A percentile compares a stretch with the other conserved stretches of the same genome.
phyloP scores from a whole-genome alignment of 345 rosid species.

The Populus pruinosa region DNA sequence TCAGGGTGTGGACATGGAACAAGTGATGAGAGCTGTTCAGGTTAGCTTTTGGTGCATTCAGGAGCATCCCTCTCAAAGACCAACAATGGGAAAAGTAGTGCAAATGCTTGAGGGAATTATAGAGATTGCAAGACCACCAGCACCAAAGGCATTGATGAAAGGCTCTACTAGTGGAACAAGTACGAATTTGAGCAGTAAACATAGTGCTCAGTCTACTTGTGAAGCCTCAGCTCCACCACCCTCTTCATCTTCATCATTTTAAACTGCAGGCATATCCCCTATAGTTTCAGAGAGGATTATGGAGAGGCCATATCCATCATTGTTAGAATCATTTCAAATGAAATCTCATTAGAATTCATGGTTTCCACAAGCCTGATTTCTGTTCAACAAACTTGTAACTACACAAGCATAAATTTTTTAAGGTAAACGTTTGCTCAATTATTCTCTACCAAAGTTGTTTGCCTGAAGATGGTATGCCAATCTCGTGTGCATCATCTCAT shows the following conservation, averaged over 20 bases:
- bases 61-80: conserved; percentile 18
- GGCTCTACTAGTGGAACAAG: conserved; percentile 31
- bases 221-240: conserved; percentile 36
- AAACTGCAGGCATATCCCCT: conserved; percentile 17
- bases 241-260: conserved; percentile 30
- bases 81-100: conserved; percentile 17
- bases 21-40: conserved; percentile 8
- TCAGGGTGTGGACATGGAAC: conserved; percentile 3
- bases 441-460: too few species aligned
- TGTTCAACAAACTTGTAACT: not conserved
- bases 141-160: conserved; percentile 36
- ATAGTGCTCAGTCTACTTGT: conserved; percentile 26
- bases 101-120: conserved; percentile 33
- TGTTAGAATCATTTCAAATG: not conserved
- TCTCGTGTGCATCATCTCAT: too few species aligned
- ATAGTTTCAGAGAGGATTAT: conserved; percentile 14
- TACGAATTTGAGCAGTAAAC: conserved; percentile 21
- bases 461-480: too few species aligned
- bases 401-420: not conserved
- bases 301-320: conserved; percentile 24
- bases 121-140: conserved; percentile 44
- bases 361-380: not conserved
- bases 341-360: conserved; percentile 10
- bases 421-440: too few species aligned
- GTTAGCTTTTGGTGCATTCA: conserved; percentile 19